Evolutionary conservation across 2,329 filamentous ascomycete species (phyloP), one percentile per base, ranked within the genome.

Genomic region (Karstenula rhodostoma): DNA sequence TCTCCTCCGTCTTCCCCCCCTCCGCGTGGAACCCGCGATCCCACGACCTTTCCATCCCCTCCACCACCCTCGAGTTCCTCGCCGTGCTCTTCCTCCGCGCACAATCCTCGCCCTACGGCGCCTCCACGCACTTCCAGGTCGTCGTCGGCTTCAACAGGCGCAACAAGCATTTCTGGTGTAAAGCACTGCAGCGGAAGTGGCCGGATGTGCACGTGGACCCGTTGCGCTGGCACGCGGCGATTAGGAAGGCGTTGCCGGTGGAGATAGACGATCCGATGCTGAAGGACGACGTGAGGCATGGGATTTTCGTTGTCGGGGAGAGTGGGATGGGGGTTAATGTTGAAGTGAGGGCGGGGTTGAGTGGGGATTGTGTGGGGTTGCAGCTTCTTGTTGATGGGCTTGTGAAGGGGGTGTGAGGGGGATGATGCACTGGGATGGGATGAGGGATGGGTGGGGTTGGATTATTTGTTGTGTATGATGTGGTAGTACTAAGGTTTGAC

Each of bases 91-190:
- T 70, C 4, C 51, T 71, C 1, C 64, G 63, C 1, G 65, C 67
- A 2, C 65, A 71, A 27, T 66, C 63, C 17, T 61, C 63, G 13
- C 42, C 49, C 1, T 67, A 69, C 19, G 64, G 62, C 8, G 59
- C 65, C n/a, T 66, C 65, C 1, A 53, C 67, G 2, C 59, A 29
- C 8, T 72, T 70, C 19, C 63, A 68, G 2, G 63, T 73, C 19
- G 61, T 70, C 0, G 62, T 72, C 37, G 69, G 68, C 0, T 66
- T 71, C 29, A 62, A 71, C 48, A 58, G 66, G n/a, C 57, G 56
- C 0, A 69, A 57, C 1, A 68, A 63, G 23, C 65, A 71, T 25
- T 73, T 72, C 48, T 73, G 68, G 69, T 68, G 67, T 33, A 72
- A 67, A 57, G 64, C 58, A 0, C 50, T 73, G 7, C 27, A 23